These are phyloP conservation scores for Aspergillus incahuasiensis DNA, from an alignment of 495 filamentous ascomycete genomes.

Conservation along the genomic window DNA sequence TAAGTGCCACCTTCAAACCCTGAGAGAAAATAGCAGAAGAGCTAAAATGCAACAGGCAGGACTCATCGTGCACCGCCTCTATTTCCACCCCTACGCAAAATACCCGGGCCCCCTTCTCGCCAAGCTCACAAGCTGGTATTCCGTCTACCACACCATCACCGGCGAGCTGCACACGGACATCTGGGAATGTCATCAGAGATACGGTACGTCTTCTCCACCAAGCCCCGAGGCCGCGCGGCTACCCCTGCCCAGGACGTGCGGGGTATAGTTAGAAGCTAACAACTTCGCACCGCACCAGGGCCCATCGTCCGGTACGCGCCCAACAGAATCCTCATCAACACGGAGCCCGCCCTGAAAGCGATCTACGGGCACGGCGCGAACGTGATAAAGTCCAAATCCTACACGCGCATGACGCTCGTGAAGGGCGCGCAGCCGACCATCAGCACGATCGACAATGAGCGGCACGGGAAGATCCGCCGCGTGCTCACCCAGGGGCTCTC, in stretches of 20 bases:
- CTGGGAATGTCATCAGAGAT: slow-evolving; percentile 26
- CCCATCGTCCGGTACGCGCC: not conserved
- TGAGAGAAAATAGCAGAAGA: too few species aligned
- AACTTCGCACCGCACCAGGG: not conserved
- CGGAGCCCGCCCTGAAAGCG: not conserved
- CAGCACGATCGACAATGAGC: slow-evolving; percentile 31
- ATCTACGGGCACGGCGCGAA: slow-evolving; percentile 32
- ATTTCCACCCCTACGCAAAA: slow-evolving; percentile 34
- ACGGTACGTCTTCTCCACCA: slow-evolving; percentile 15
- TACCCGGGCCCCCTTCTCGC: slow-evolving; percentile 38
- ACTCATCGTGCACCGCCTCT: not conserved
- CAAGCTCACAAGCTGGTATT: slow-evolving; percentile 28
- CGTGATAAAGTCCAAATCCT: slow-evolving; percentile 32
- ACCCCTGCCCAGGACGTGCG: too few species aligned
- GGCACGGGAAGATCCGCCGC: slow-evolving; percentile 21
- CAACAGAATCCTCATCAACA: not conserved
- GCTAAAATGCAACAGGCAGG: too few species aligned
- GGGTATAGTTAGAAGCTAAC: too few species aligned
- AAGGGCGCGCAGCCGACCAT: slow-evolving; percentile 33
- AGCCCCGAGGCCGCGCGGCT: too few species aligned
- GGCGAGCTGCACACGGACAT: slow-evolving; percentile 28
- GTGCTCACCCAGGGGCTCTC: not conserved
- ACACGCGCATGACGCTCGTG: slow-evolving; percentile 26
- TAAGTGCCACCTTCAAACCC: too few species aligned
- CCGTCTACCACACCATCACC: slow-evolving; percentile 26